Conservation (phyloP, 1,139 yeast species). For the Protomyces inouyei region DNA sequence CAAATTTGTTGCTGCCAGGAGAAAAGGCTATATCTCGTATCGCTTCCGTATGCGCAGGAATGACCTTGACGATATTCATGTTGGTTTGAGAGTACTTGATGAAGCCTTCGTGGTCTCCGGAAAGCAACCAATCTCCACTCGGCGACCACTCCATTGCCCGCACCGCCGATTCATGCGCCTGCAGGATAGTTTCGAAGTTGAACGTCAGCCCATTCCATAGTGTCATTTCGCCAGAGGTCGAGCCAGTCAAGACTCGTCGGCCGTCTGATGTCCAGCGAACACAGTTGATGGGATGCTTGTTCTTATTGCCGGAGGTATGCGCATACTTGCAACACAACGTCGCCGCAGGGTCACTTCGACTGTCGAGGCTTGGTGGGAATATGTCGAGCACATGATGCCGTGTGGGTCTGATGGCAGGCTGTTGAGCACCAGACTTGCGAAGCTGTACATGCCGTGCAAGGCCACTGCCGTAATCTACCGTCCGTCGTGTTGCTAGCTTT, state of each 20-base stretch:
- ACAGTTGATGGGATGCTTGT: conserved; percentile 84
- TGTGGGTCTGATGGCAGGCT: conserved; percentile 59
- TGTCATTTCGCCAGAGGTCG: conserved; percentile 93
- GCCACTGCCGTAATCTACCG: conserved; percentile 83
- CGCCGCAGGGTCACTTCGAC: conserved; percentile 47
- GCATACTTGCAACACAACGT: conserved; percentile 78
- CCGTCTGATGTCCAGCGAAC: conserved; percentile 97
- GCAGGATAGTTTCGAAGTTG: conserved; percentile 95
- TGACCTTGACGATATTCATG: conserved; percentile 86
- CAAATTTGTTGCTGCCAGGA: conserved; percentile 84
- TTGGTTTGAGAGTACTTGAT: conserved; percentile 97
- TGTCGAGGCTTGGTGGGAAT: conserved; percentile 60
- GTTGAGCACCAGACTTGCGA: conserved; percentile 42
- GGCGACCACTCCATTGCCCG: conserved; percentile 76
- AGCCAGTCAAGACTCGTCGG: conserved; percentile 78
- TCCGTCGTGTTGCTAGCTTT: conserved; percentile 48
- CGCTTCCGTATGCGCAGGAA: conserved; percentile 68
- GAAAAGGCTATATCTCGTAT: conserved; percentile 78
- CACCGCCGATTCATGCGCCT: conserved; percentile 87
- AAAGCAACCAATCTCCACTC: conserved; percentile 87
- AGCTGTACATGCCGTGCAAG: conserved; percentile 62
- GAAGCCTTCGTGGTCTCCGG: conserved; percentile 89
- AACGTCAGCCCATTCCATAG: conserved; percentile 95
- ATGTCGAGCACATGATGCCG: conserved; percentile 63
- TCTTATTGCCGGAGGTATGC: conserved; percentile 85